These are phyloP conservation scores for Rubroboletus satanas DNA, from an alignment of 768 basidiomycete genomes.

Conservation along the genomic window DNA sequence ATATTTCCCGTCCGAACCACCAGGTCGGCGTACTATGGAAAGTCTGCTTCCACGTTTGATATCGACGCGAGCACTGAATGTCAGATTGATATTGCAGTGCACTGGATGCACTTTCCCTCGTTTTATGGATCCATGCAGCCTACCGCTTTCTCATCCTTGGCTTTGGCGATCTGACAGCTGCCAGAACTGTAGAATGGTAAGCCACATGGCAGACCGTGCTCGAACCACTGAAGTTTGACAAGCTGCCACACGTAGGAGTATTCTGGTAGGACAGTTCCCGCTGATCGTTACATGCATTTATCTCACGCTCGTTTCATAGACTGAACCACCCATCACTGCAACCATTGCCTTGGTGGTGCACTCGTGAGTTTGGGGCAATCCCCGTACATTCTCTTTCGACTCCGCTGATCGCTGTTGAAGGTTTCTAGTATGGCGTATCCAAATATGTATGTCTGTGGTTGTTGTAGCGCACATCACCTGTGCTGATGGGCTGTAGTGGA, in stretches of 20 bases:
- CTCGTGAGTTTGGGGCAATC: neutral
- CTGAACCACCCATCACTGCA: neutral
- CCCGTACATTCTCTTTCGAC: neutral
- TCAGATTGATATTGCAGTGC: neutral
- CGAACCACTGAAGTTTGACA: neutral
- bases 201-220: neutral
- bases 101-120: neutral
- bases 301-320: neutral
- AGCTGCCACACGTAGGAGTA: neutral
- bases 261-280: neutral
- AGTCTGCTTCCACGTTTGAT: neutral
- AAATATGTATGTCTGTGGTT: neutral
- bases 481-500: neutral
- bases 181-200: neutral
- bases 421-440: constrained; percentile 2
- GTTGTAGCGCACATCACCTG: neutral
- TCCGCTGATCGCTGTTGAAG: neutral
- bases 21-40: neutral
- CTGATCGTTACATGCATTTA: neutral
- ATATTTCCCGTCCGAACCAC: too few species aligned
- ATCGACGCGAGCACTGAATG: neutral
- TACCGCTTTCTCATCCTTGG: neutral
- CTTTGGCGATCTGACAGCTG: neutral
- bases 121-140: neutral
- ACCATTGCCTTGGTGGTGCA: neutral